phyloP scores from a whole-genome alignment of 2,329 filamentous ascomycete genomes.

The Ascochyta clinopodiicola region DNA sequence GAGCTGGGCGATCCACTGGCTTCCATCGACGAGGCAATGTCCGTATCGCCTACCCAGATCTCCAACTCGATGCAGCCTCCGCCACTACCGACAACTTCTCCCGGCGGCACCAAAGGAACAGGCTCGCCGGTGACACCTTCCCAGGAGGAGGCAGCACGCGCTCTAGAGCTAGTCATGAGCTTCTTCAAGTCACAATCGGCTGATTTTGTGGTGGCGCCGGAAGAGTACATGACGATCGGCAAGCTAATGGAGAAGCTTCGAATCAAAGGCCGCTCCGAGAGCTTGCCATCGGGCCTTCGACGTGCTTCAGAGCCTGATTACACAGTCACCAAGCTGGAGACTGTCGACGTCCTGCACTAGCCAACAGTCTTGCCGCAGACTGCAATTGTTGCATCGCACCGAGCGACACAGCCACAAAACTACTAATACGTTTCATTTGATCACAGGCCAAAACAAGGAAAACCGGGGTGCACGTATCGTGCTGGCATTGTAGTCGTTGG shows the following conservation, averaged over 20 bases:
- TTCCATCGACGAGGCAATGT: conserved; percentile 52
- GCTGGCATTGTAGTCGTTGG: conserved; percentile 19
- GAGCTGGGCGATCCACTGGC: conserved; percentile 51
- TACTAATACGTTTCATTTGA: conserved; percentile 10
- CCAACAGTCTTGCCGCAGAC: conserved; percentile 12
- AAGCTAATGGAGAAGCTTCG: conserved; percentile 87
- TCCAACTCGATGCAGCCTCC: conserved; percentile 56
- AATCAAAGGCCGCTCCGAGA: conserved; percentile 62
- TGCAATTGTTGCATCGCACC: conserved; percentile 16
- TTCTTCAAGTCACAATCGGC: conserved; percentile 77
- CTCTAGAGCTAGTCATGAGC: conserved; percentile 79
- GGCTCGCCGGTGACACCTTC: conserved; percentile 67
- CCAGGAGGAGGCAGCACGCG: conserved; percentile 83
- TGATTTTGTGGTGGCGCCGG: conserved; percentile 75
- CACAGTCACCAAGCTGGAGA: conserved; percentile 38
- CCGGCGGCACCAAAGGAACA: conserved; percentile 29
- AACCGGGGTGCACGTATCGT: conserved; percentile 14
- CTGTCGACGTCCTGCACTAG: conserved; percentile 39
- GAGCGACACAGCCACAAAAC: conserved; percentile 18
- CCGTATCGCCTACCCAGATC: conserved; percentile 42
- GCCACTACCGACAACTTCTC: conserved; percentile 51
- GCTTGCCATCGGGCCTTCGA: conserved; percentile 41
- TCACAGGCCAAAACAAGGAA: conserved; percentile 6
- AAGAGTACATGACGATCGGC: conserved; percentile 77
- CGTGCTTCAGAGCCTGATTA: conserved; percentile 47